Percentiles rank a stretch among this genome's conserved stretches.
Conservation (phyloP, 768 basidiomycete genomes). For the Clathrus columnatus region DNA sequence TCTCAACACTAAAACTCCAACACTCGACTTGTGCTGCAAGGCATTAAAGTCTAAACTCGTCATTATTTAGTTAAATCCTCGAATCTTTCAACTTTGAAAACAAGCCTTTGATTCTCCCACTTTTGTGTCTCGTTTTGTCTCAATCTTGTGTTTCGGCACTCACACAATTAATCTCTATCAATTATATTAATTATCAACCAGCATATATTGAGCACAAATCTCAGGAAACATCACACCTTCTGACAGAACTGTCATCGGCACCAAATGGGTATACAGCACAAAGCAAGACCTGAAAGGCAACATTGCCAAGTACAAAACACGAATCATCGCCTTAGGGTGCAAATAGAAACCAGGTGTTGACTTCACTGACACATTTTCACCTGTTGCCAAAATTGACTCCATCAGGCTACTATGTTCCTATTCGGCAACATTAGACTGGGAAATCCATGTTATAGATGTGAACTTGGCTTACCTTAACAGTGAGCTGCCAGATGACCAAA, state of each 20-base stretch:
- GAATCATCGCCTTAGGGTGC: constrained; percentile 35
- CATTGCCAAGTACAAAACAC: constrained; percentile 26
- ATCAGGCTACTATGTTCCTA: constrained; percentile 29
- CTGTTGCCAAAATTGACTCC: constrained; percentile 16
- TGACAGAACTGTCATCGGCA: constrained; percentile 17
- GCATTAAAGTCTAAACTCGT: too few relatives aligned
- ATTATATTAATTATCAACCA: too few relatives aligned
- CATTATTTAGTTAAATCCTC: too few relatives aligned
- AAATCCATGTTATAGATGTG: constrained; percentile 31
- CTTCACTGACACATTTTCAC: constrained; percentile 17
- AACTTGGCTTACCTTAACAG: constrained; percentile 34
- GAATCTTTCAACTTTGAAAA: too few relatives aligned
- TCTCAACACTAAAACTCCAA: too few relatives aligned
- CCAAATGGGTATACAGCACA: constrained; percentile 21
- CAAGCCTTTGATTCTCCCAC: too few relatives aligned
- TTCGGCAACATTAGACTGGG: constrained; percentile 26
- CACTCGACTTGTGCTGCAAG: too few relatives aligned
- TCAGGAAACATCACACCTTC: too few relatives aligned
- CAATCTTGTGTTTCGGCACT: too few relatives aligned
- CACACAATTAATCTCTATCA: too few relatives aligned
- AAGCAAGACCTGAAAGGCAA: constrained; percentile 22
- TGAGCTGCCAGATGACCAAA: constrained; percentile 18
- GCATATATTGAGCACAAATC: too few relatives aligned
- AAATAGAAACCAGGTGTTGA: constrained; percentile 31
- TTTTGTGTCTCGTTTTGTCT: too few relatives aligned